Evolutionary conservation across 352 stramenopile species (phyloP).

Genomic region (Phytophthora crassamura): DNA sequence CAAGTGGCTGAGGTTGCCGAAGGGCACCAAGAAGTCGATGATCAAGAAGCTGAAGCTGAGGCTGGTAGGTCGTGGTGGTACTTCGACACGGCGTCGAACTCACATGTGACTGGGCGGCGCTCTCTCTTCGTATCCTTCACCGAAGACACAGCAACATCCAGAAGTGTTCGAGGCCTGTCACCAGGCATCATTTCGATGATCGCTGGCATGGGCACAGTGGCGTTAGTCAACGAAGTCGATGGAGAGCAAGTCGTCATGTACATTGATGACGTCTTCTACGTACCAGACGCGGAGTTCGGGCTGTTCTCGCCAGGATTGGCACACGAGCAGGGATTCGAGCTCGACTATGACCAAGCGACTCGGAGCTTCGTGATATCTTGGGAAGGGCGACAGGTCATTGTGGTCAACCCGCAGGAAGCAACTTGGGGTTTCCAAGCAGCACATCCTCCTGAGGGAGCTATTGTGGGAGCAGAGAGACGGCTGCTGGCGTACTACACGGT

Average conservation of each 20-base stretch:
- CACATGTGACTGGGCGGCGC: conserved; percentile 5
- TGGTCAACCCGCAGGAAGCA: not conserved
- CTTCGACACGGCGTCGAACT: conserved; percentile 13
- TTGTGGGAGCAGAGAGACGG: not conserved
- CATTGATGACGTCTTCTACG: conserved; percentile 20
- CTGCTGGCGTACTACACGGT: conserved; percentile 5
- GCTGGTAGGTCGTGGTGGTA: not conserved
- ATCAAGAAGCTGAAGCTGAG: too few species aligned
- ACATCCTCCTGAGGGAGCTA: not conserved
- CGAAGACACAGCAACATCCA: not conserved
- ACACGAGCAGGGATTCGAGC: conserved; percentile 13
- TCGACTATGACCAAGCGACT: conserved; percentile 2
- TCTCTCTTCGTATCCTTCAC: conserved; percentile 10
- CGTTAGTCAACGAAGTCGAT: conserved; percentile 1
- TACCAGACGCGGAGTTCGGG: conserved; percentile 9
- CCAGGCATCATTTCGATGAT: conserved; percentile 3
- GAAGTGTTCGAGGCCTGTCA: not conserved
- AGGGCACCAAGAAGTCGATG: too few species aligned
- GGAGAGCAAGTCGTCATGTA: conserved; percentile 8
- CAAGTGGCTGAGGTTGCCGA: too few species aligned
- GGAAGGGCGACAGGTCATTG: not conserved
- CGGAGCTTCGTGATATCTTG: conserved; percentile 1
- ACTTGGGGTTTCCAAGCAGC: conserved; percentile 14
- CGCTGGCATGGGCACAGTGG: not conserved
- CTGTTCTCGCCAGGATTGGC: conserved; percentile 8